phyloP scores from a whole-genome alignment of 108 stramenopile species.

The Nitzschia palea region DNA sequence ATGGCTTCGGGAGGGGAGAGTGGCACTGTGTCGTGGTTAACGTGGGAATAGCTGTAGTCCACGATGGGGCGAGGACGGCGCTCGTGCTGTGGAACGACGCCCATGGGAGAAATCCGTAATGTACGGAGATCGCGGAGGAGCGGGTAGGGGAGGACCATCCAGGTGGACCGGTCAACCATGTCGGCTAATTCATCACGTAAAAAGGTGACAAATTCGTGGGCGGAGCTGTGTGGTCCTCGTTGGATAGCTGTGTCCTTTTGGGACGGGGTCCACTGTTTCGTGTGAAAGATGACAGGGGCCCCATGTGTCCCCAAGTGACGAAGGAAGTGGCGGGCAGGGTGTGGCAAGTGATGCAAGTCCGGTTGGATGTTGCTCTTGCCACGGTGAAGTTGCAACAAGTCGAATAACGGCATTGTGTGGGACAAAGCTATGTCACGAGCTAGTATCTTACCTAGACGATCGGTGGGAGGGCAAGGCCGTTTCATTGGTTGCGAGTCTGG shows the following conservation, averaged over 20 bases:
- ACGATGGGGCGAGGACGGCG: slow-evolving; percentile 32
- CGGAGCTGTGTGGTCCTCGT: slow-evolving; percentile 22
- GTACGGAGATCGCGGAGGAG: slow-evolving; percentile 7
- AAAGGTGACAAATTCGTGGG: slow-evolving; percentile 7
- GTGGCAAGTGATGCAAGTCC: neutral
- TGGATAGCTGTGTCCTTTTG: neutral
- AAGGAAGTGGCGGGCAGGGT: slow-evolving; percentile 26
- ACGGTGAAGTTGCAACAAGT: too few species aligned
- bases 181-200: slow-evolving; percentile 22
- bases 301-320: slow-evolving; percentile 19
- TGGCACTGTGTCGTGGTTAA: slow-evolving; percentile 33
- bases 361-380: neutral
- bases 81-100: slow-evolving; percentile 36
- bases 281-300: slow-evolving; percentile 30
- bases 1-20: slow-evolving; percentile 28
- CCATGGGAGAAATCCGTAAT: slow-evolving; percentile 24
- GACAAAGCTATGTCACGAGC: too few species aligned
- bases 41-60: slow-evolving; percentile 29
- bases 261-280: slow-evolving; percentile 4
- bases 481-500: too few species aligned
- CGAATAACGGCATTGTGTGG: too few species aligned
- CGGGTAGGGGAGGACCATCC: slow-evolving; percentile 33
- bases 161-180: slow-evolving; percentile 20
- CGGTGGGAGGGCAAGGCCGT: too few species aligned
- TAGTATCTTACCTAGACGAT: too few species aligned